phyloP scores from a whole-genome alignment of 1,139 yeast genomes.

The Suhomyces taliae region DNA sequence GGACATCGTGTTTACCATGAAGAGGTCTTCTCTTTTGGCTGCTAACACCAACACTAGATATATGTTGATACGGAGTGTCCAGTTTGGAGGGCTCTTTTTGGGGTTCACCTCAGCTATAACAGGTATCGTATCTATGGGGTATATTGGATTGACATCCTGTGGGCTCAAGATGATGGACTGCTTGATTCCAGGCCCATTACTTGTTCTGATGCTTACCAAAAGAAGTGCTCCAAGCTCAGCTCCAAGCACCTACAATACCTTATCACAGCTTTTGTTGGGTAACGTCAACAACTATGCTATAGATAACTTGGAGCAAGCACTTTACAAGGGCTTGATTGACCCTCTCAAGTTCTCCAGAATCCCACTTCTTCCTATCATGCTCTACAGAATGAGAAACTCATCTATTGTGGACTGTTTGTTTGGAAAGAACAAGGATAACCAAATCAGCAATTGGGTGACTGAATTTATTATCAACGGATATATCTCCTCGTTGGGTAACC shows the following conservation, averaged over 20 bases:
- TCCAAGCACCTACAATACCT: constrained; percentile 10
- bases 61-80: constrained; percentile 24
- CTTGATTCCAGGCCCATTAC: constrained; percentile 36
- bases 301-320: constrained; percentile 36
- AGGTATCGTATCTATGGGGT: constrained; percentile 44
- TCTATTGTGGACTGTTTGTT: constrained; percentile 34
- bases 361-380: constrained; percentile 41
- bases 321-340: constrained; percentile 37
- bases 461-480: constrained; percentile 41
- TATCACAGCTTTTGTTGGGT: constrained; percentile 22
- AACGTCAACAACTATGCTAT: constrained; percentile 20
- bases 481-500: constrained; percentile 42
- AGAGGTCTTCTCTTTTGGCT: constrained; percentile 29
- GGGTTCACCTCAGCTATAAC: constrained; percentile 43
- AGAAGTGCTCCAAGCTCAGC: neutral
- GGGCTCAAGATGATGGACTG: constrained; percentile 43
- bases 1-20: constrained; percentile 37
- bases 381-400: constrained; percentile 42
- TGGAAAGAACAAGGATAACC: constrained; percentile 14
- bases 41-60: constrained; percentile 22
- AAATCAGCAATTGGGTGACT: constrained; percentile 25
- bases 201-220: constrained; percentile 32
- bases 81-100: constrained; percentile 35
- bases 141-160: constrained; percentile 42
- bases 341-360: constrained; percentile 43